A percentile compares a stretch with the other conserved stretches of the same genome.
These are phyloP conservation scores for Peronospora destructor DNA, from an alignment of 352 stramenopile genomes.

Conservation along the genomic window DNA sequence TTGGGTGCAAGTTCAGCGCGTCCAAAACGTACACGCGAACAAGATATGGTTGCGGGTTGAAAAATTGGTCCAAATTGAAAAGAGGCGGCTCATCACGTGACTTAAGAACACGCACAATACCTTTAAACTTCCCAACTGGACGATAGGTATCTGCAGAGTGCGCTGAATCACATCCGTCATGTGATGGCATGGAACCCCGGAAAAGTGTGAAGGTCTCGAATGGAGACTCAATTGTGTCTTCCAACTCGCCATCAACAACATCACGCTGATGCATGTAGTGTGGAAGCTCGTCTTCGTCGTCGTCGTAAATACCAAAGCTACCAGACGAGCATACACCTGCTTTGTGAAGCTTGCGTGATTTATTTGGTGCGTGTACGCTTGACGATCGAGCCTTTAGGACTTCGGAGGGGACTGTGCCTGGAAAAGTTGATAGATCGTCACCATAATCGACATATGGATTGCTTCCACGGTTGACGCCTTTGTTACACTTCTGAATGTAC, in stretches of 20 bases:
- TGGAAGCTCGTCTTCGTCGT: conserved; percentile 49
- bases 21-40: conserved; percentile 86
- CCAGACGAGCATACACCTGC: conserved; percentile 17
- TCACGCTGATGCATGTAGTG: conserved; percentile 63
- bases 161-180: conserved; percentile 25
- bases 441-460: conserved; percentile 66
- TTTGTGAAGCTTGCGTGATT: conserved; percentile 5
- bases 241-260: conserved; percentile 43
- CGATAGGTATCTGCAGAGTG: conserved; percentile 33
- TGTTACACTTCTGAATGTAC: conserved; percentile 40
- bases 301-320: conserved; percentile 31
- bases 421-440: conserved; percentile 54
- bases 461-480: conserved; percentile 16
- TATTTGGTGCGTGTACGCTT: background rate
- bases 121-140: conserved; percentile 84
- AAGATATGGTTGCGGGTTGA: conserved; percentile 72
- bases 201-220: conserved; percentile 82
- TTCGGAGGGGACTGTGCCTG: conserved; percentile 32
- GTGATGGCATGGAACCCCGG: conserved; percentile 40
- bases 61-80: conserved; percentile 66
- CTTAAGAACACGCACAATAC: conserved; percentile 76
- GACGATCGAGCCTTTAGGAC: conserved; percentile 13
- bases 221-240: conserved; percentile 63
- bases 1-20: conserved; percentile 68
- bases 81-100: conserved; percentile 59